Evolutionary conservation across 2,329 filamentous ascomycete species (phyloP), one percentile per base, ranked within the genome.

Genomic region (Tolypocladium guangdongense): DNA sequence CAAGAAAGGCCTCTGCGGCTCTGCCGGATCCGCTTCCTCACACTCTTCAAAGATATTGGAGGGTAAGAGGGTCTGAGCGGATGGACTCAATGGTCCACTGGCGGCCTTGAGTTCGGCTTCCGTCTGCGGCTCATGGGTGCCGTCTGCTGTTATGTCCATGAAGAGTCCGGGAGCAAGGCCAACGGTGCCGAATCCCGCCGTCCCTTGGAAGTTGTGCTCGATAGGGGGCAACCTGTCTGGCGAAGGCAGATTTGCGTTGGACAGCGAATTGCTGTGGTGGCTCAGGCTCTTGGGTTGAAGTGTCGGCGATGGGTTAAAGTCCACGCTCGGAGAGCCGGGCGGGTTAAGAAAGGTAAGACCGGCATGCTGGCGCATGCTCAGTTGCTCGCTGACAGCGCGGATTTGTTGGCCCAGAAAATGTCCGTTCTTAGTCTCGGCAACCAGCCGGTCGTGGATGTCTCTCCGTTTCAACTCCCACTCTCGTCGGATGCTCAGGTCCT

Each of bases 31-130:
- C 39, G 84, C 76, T 49, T 85, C 83, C 46, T 84, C 72, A n/a
- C 60, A 66, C 59, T 87, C 84, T 51, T 86, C 82, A 56, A 81
- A 73, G 55, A 80, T 78, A n/a, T 73, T 74, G 7, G 87, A 87
- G 0, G 88, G 88, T 18, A 95, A 71, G 4, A 92, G 74, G 18
- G 84, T 79, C 32, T 86, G 83, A 2, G 88, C 88, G 4, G 86
- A 87, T 2, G 88, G 88, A 61, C 87, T 91, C 65, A 92, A 80
- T 1, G 86, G 86, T 2, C 86, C 87, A 32, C 81, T 83, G 20
- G 76, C 78, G 3, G 75, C 75, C 54, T 81, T 80, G 5, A 85
- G 70, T 20, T 86, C 83, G 2, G 81, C 78, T 35, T 87, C 84
- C 7, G 80, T 81, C 52, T 83, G 74, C 11, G 66, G 61, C 57